Evolutionary conservation across 2,329 filamentous ascomycete genomes (phyloP), one percentile per base, ranked within the genome.

Genomic region (Aspergillus awamori): DNA sequence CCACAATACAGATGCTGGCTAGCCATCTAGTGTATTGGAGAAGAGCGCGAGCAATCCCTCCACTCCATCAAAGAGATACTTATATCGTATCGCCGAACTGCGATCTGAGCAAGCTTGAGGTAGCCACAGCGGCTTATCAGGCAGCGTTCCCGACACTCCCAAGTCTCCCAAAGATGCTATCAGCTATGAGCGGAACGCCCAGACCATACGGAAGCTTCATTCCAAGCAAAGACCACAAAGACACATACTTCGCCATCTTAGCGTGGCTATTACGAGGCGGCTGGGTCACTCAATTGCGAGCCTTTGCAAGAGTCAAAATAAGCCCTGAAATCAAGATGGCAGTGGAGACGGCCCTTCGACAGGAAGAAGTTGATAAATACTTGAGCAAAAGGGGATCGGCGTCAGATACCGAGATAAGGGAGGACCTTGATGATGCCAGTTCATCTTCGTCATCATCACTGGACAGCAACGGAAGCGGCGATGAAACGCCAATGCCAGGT

Each of bases 11-110:
- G 65, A 89, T 92, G 68, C 91, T 96, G 64, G 93, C 93, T 8
- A 90, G 92, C 60, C 95, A 98, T 79, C 89, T 99, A 64, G 93
- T 98, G 63, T 96, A 96, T 79, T 98, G 94, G 93, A 89, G 95
- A 24, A 89, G 93, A 60, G 95, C 94, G 51, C 91, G 96, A 62
- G 90, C 94, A 15, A 94, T 98, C 43, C 91, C 92, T 4, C 95
- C 95, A 0, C 85, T 99, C 5, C 93, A 97, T 71, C 90, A 91
- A 47, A 86, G 93, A 52, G 93, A 98, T 73, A 90, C 89, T 10
- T 99, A 98, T 76, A 90, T 98, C 36, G 86, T 97, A 28, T 96
- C 92, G 1, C 93, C 94, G 0, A 96, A 96, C 73, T 93, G 92
- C 63, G 89, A 97, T 69, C 85, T 93, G 69, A 81, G 84, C 55